Evolutionary conservation across 31 red algal genomes (phyloP).

Genomic region (Odonthalia washingtoniensis): DNA sequence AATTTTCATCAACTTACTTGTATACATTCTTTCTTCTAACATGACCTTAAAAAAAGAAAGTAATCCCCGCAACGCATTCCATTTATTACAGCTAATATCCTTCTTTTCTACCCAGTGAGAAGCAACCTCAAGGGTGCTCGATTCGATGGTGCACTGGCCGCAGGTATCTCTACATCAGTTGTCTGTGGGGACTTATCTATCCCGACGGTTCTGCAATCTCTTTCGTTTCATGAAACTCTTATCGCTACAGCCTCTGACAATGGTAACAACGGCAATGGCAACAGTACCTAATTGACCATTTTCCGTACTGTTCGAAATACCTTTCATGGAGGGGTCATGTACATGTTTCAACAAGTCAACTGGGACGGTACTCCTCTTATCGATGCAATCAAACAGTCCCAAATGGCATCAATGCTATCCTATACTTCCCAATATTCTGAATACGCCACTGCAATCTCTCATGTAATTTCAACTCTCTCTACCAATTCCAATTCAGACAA

Average conservation of each 20-base stretch:
- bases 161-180: background rate
- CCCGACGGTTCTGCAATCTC: no score
- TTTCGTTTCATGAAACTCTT: no score
- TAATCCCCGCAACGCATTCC: no score
- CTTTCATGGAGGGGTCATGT: slow-evolving; percentile 58
- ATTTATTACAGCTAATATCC: no score
- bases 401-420: slow-evolving; percentile 74
- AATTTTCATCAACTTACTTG: no score
- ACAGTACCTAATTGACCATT: slow-evolving; percentile 39
- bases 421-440: slow-evolving; percentile 53
- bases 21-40: no score
- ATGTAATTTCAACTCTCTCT: background rate
- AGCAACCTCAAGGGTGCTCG: slow-evolving; percentile 54
- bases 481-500: background rate
- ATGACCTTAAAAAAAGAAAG: no score
- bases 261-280: no score
- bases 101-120: no score
- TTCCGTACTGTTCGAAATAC: slow-evolving; percentile 60
- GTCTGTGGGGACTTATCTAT: no score
- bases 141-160: slow-evolving; percentile 69
- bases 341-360: slow-evolving; percentile 14
- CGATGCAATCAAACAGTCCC: slow-evolving; percentile 65
- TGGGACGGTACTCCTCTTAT: slow-evolving; percentile 20
- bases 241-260: no score
- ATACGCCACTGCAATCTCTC: slow-evolving; percentile 28